These are phyloP conservation scores for Baudoinia panamericana DNA, from an alignment of 495 filamentous ascomycete genomes.

Conservation along the genomic window DNA sequence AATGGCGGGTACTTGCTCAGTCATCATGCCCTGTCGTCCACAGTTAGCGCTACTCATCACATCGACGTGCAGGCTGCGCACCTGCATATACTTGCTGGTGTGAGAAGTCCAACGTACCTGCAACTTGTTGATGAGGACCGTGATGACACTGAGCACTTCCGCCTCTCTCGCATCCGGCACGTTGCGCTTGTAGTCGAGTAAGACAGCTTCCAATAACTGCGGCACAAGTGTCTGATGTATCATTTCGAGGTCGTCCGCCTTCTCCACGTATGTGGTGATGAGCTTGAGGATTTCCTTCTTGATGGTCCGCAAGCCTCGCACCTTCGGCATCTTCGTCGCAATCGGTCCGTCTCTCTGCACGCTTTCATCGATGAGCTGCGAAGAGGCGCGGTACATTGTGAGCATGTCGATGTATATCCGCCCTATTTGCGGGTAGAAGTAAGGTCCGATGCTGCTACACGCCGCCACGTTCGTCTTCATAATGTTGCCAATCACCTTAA, in stretches of 20 bases:
- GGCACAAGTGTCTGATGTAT: constrained; percentile 87
- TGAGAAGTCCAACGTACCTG: constrained; percentile 57
- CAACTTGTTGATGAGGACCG: constrained; percentile 88
- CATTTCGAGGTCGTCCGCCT: constrained; percentile 89
- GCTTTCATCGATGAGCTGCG: constrained; percentile 82
- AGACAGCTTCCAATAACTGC: constrained; percentile 86
- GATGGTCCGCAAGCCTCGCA: constrained; percentile 88
- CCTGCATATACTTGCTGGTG: constrained; percentile 27
- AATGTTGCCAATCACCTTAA: constrained; percentile 97
- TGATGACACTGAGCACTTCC: constrained; percentile 95
- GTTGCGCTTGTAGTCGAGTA: constrained; percentile 93
- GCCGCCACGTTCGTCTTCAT: constrained; percentile 99
- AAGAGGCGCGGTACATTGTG: constrained; percentile 95
- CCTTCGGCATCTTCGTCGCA: constrained; percentile 95
- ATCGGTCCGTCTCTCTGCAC: constrained; percentile 76
- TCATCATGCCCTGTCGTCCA: constrained; percentile 61
- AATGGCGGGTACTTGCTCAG: constrained; percentile 90
- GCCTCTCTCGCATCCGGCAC: constrained; percentile 93
- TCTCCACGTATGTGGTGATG: constrained; percentile 94
- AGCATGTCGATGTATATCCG: constrained; percentile 98
- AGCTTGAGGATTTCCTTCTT: constrained; percentile 99
- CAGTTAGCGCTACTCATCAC: constrained; percentile 19
- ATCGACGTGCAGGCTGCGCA: neutral
- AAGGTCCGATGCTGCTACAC: constrained; percentile 85
- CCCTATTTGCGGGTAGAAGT: constrained; percentile 98